These are phyloP conservation scores for Pestalotiopsis sp. DNA, from an alignment of 2,329 filamentous ascomycete species.

Conservation along the genomic window DNA sequence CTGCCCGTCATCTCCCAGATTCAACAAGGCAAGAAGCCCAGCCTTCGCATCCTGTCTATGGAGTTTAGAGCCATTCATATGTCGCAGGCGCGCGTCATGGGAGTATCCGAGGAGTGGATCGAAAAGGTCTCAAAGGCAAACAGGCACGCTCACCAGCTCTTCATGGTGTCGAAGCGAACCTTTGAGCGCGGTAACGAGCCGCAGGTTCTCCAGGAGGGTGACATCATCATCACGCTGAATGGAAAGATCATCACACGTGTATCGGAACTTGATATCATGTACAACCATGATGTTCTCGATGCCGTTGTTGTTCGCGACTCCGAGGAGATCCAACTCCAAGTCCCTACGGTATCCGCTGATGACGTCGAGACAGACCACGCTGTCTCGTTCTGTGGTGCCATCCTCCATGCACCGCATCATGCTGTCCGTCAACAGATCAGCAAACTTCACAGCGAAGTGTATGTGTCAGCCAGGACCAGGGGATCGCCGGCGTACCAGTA, in stretches of 20 bases:
- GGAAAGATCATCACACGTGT: constrained; percentile 90
- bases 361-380: constrained; percentile 92
- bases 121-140: constrained; percentile 85
- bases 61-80: constrained; percentile 96
- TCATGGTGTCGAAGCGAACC: constrained; percentile 94
- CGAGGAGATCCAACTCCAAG: constrained; percentile 71
- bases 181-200: constrained; percentile 56
- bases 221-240: constrained; percentile 89
- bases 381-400: constrained; percentile 91
- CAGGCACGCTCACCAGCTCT: constrained; percentile 89
- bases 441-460: constrained; percentile 94
- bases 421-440: constrained; percentile 96
- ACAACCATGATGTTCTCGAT: constrained; percentile 79
- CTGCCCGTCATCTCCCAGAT: constrained; percentile 88
- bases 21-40: constrained; percentile 74
- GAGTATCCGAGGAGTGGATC: constrained; percentile 94
- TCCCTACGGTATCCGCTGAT: constrained; percentile 84
- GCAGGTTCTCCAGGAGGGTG: constrained; percentile 76
- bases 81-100: constrained; percentile 96
- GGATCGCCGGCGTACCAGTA: constrained; percentile 88
- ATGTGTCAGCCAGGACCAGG: constrained; percentile 83
- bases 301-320: constrained; percentile 86
- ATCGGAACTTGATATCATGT: constrained; percentile 94
- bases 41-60: constrained; percentile 86
- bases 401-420: constrained; percentile 90